These are phyloP conservation scores for Sanguinoderma infundibulare DNA, from an alignment of 1,284 basidiomycete species.

Conservation along the genomic window DNA sequence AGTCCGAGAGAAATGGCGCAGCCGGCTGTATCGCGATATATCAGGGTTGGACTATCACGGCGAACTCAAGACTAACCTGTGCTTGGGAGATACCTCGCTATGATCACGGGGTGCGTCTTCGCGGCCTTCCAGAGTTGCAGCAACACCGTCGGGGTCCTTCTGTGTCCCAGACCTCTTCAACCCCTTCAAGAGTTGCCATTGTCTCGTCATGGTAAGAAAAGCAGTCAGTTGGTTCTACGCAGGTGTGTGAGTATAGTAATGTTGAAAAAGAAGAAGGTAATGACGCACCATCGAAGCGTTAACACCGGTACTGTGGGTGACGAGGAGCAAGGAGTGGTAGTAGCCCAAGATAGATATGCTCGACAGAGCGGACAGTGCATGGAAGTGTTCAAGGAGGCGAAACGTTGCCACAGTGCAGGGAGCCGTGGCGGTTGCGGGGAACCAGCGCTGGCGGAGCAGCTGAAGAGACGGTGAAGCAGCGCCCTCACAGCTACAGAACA, in stretches of 20 bases:
- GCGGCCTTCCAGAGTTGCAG: not conserved
- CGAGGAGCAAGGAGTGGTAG: not conserved
- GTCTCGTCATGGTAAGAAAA: not conserved
- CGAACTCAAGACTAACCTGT: too few relatives aligned
- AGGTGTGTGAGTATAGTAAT: not conserved
- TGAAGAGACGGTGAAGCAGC: not conserved
- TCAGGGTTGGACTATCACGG: too few relatives aligned
- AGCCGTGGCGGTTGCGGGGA: not conserved
- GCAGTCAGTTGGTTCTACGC: not conserved
- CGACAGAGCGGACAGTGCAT: not conserved
- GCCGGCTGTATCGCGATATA: too few relatives aligned
- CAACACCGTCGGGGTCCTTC: not conserved
- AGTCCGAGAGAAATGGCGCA: too few relatives aligned
- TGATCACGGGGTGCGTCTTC: too few relatives aligned
- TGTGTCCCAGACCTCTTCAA: not conserved
- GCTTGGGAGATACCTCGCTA: too few relatives aligned
- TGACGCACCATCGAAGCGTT: not conserved
- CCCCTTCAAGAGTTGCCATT: not conserved
- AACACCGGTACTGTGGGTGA: not conserved
- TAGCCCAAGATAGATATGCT: not conserved
- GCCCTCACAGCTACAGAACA: not conserved
- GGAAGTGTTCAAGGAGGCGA: not conserved
- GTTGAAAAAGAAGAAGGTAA: not conserved
- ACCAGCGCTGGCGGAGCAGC: not conserved
- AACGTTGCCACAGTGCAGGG: not conserved